Evolutionary conservation across 805 yeast species (phyloP).

Genomic region (Ogataea sp.): DNA sequence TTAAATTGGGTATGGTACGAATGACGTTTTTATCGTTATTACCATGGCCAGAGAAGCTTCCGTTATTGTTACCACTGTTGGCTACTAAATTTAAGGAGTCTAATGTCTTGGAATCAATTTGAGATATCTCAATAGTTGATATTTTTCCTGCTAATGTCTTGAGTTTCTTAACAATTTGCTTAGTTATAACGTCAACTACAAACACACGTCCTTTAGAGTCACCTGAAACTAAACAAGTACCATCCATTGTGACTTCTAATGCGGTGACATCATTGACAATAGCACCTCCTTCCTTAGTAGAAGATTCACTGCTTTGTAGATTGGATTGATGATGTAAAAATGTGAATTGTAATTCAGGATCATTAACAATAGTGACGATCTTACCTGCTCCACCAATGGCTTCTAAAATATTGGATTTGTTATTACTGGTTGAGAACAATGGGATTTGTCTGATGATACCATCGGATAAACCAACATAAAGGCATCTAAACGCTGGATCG

Average conservation of each 20-base stretch:
- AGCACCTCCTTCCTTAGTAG: conserved; percentile 12
- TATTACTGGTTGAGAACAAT: conserved; percentile 32
- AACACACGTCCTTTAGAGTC: conserved; percentile 62
- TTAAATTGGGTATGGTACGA: conserved; percentile 53
- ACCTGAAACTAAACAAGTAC: conserved; percentile 64
- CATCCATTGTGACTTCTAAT: conserved; percentile 63
- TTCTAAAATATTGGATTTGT: conserved; percentile 34
- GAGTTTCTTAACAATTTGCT: conserved; percentile 56
- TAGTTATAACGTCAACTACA: conserved; percentile 61
- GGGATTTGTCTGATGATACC: conserved; percentile 56
- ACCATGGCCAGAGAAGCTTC: too few relatives aligned
- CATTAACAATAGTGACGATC: conserved; percentile 42
- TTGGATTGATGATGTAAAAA: conserved; percentile 41
- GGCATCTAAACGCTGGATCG: conserved; percentile 74
- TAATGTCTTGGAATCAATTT: background rate
- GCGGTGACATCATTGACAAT: conserved; percentile 36
- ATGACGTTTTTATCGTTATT: conserved; percentile 19
- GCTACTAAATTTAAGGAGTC: background rate
- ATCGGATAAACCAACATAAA: conserved; percentile 60
- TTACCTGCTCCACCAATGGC: conserved; percentile 52
- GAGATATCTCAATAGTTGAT: conserved; percentile 9
- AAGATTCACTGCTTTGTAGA: background rate
- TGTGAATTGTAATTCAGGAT: conserved; percentile 39
- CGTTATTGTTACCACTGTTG: conserved; percentile 1
- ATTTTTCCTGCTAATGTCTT: conserved; percentile 22